Percentiles rank a stretch among this genome's conserved stretches.
These are phyloP conservation scores for Nitzschia putrida DNA, from an alignment of 108 stramenopile genomes.

Conservation along the genomic window DNA sequence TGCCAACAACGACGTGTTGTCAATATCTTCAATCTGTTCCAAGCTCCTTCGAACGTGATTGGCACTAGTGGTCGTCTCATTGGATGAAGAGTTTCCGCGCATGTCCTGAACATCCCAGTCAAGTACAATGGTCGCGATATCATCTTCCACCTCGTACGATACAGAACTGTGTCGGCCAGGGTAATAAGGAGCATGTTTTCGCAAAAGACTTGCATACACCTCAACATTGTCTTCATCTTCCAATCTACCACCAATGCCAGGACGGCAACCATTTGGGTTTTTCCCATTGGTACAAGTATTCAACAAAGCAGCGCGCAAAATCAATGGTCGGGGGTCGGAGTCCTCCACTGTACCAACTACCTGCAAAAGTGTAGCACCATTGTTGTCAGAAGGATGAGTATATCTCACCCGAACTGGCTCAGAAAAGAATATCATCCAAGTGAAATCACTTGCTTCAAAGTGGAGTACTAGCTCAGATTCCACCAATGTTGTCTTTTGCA, in stretches of 20 bases:
- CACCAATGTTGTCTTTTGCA: conserved; percentile 32
- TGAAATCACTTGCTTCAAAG: conserved; percentile 75
- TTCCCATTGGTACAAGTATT: conserved; percentile 80
- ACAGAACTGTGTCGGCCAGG: conserved; percentile 65
- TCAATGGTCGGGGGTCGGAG: conserved; percentile 31
- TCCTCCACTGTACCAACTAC: conserved; percentile 26
- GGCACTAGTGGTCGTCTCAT: conserved; percentile 28
- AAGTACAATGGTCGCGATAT: conserved; percentile 35
- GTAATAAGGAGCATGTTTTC: conserved; percentile 66
- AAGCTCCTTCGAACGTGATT: conserved; percentile 22
- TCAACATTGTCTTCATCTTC: conserved; percentile 6
- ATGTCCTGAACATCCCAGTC: conserved; percentile 68
- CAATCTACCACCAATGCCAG: conserved; percentile 50
- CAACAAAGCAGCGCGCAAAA: conserved; percentile 77
- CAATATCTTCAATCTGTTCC: conserved; percentile 35
- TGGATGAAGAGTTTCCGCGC: conserved; percentile 22
- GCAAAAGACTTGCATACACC: conserved; percentile 51
- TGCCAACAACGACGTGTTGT: conserved; percentile 49
- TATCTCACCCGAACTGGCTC: conserved; percentile 61
- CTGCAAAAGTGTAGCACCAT: conserved; percentile 35
- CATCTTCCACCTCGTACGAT: conserved; percentile 20
- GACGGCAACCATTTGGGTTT: conserved; percentile 57
- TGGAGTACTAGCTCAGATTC: conserved; percentile 62
- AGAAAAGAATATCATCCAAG: conserved; percentile 92
- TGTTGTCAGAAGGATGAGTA: conserved; percentile 42